Base-by-base conservation (phyloP, 208 protist species). In the Leishmania tropica region DNA sequence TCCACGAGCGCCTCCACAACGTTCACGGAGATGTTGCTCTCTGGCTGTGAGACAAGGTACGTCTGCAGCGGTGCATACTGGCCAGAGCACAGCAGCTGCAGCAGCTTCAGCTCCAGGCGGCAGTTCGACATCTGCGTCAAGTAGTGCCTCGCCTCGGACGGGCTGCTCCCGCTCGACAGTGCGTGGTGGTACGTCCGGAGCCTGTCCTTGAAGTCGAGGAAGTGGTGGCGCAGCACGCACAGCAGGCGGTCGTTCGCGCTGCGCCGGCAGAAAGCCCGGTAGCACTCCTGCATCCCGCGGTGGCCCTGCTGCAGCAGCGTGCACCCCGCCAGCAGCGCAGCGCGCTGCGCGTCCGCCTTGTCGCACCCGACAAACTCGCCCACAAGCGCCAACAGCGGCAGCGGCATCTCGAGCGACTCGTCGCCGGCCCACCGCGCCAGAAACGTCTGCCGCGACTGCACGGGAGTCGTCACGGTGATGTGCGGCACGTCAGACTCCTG, bases 71-170 rank as follows among this genome's bases (percentile, higher is more conserved):
- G 83, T 8, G 75, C 56, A 78, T 86, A 91, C 77, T 96, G 91
- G 1, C 90, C 91, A 0, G 92, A 90, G 78, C 91, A 95, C 24
- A 96, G 71, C 42, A 93, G 87, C 83, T 95, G 90, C 28, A 95
- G 70, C 45, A 95, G 83, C 79, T 83, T 80, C 64, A 95, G 75
- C 82, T 94, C 84, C 53, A 88, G 75, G 11, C 74, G 76, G 51
- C 76, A 78, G 56, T 86, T 80, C 7, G 77, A 10, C 82, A 87
- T 86, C 54, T 80, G 74, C 64, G 40, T 76, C 37, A 90, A 78
- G 72, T 84, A 82, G 76, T 85, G 80, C 58, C 19, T 79, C 11
- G 86, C 86, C 45, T 83, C 86, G 4, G 67, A 15, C n/a, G 81
- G 70, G 7, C 65, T 85, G 74, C 75, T 82, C 40, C 85, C 85